These are phyloP conservation scores for Murraya paniculata DNA, from an alignment of 345 rosid genomes.

Conservation along the genomic window DNA sequence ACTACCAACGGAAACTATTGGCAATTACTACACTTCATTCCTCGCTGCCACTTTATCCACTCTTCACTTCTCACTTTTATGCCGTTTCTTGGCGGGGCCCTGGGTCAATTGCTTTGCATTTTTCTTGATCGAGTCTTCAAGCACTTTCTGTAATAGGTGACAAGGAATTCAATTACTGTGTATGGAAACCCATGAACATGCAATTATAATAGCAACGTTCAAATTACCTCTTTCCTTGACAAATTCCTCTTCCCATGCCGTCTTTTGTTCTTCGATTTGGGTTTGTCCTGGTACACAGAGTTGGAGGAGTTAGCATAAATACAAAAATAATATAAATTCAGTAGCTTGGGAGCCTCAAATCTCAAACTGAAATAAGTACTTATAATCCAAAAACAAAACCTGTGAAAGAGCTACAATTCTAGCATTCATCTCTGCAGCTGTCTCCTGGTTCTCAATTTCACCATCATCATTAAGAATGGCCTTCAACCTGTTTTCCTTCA, in stretches of 20 bases:
- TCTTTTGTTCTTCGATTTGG: constrained; percentile 36
- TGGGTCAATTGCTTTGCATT: constrained; percentile 16
- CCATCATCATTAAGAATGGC: constrained; percentile 59
- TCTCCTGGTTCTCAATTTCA: constrained; percentile 67
- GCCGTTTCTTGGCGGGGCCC: constrained; percentile 40
- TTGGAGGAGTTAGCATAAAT: neutral
- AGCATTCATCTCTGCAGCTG: constrained; percentile 51
- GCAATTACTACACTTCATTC: neutral
- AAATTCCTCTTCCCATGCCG: constrained; percentile 36
- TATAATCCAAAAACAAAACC: constrained; percentile 27
- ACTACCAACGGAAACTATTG: neutral
- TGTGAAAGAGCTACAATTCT: constrained; percentile 41
- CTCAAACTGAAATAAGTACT: neutral
- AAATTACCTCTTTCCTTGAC: constrained; percentile 30
- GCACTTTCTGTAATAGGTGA: constrained; percentile 23
- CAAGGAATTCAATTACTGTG: neutral
- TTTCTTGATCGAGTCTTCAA: constrained; percentile 18
- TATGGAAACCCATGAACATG: neutral
- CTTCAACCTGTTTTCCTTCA: constrained; percentile 63
- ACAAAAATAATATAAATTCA: neutral
- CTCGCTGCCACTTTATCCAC: neutral
- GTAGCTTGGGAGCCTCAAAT: neutral
- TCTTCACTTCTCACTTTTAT: constrained; percentile 23
- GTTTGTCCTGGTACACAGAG: constrained; percentile 24
- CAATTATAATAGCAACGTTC: neutral